Conservation (phyloP, 306 rosid genomes). For the Pachyrhizus erosus region DNA sequence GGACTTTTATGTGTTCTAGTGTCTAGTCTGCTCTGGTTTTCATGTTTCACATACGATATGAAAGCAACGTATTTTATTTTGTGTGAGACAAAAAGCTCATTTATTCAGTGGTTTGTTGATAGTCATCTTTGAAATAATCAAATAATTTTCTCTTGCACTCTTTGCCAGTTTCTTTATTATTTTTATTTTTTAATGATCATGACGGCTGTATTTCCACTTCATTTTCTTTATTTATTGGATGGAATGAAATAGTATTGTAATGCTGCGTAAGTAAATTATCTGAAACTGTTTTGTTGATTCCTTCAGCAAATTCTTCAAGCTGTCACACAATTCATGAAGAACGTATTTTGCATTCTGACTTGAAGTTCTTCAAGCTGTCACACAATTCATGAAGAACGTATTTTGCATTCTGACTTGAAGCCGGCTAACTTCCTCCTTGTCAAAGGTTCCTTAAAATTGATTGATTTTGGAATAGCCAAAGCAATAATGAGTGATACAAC, state of each 20-base stretch:
- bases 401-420: conserved; percentile 97
- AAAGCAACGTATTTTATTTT: neutral
- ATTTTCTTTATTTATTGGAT: conserved; percentile 12
- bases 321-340: conserved; percentile 93
- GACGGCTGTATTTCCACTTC: neutral
- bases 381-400: conserved; percentile 93
- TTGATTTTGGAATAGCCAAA: conserved; percentile 97
- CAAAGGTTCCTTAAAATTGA: conserved; percentile 90
- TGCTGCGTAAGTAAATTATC: conserved; percentile 9
- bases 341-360: conserved; percentile 94
- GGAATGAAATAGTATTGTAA: neutral
- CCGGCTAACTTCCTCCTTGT: conserved; percentile 97
- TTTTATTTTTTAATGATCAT: conserved; percentile 25
- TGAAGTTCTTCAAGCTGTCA: too few relatives aligned
- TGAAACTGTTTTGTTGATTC: conserved; percentile 38
- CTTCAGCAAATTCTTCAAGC: conserved; percentile 93
- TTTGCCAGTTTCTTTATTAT: conserved; percentile 1
- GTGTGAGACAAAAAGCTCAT: neutral
- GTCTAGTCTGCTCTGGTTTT: neutral
- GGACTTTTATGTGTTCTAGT: conserved; percentile 17
- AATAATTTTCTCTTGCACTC: neutral
- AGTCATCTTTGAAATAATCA: neutral
- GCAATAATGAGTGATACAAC: conserved; percentile 98
- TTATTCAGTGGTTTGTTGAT: neutral
- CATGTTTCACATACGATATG: neutral